Evolutionary conservation across 352 stramenopile species (phyloP), one percentile per base, ranked within the genome.

Genomic region (Phytophthora foliorum): DNA sequence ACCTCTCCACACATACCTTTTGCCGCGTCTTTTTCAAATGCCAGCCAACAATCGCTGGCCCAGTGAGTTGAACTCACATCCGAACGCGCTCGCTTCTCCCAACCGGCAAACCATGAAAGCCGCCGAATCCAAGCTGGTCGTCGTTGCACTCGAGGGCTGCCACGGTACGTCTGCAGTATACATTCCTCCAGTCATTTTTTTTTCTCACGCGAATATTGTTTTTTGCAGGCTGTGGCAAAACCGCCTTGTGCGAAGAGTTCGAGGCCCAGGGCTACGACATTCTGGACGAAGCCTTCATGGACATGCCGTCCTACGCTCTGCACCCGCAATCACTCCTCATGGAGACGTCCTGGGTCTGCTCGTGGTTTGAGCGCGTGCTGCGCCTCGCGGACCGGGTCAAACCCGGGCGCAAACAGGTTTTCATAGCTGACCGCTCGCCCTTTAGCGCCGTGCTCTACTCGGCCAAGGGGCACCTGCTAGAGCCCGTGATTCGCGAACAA

Each of bases 291-390:
- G 88, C 88, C 25, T 97, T 97, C 67, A 87, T 97, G 66, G 77
- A 93, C 78, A 96, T 97, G 90, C 88, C 89, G 8, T 72, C 81
- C 14, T 93, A 95, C 57, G 83, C 85, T 25, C 75, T 97, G 57
- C 86, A 94, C 62, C 89, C 90, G n/a, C 90, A 97, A 72, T 95
- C 89, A 24, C 77, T 97, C 25, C 86, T 97, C 38, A 96, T 96
- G 89, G 90, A 97, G 68, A 96, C 89, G 32, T 90, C 83, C 29
- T 97, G 90, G 90, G 89, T 97, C 61, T 95, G 88, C 61, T 94
- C 87, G 10, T 97, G 90, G 89, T 97, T 97, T 63, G 84, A 94
- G 71, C 85, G 89, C 59, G 83, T 97, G n/a, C 64, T 97, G 48
- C 83, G 84, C 22, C 75, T 93, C 13, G 84, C 85, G 13, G 78